Conservation (phyloP, 805 yeast genomes). For the Debaryomyces prosopidis region DNA sequence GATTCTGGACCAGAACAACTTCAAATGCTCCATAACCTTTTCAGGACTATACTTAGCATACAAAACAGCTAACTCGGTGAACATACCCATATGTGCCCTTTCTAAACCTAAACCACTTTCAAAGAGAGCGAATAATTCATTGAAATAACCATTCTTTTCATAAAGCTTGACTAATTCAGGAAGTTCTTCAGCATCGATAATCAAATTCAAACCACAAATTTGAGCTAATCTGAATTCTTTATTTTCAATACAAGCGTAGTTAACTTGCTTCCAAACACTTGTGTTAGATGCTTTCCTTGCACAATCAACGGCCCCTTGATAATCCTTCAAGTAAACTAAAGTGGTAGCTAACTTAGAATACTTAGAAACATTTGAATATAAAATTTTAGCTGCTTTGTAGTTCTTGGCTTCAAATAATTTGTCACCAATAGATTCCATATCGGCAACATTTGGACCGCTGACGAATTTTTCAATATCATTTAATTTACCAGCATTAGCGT, state of each 20-base stretch:
- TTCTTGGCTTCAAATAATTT: slow-evolving; percentile 76
- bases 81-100: slow-evolving; percentile 99
- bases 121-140: slow-evolving; percentile 85
- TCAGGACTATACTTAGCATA: slow-evolving; percentile 90
- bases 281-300: slow-evolving; percentile 96
- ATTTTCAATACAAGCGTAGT: slow-evolving; percentile 93
- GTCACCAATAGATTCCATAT: slow-evolving; percentile 90
- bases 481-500: slow-evolving; percentile 75
- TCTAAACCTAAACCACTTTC: slow-evolving; percentile 96
- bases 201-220: slow-evolving; percentile 95
- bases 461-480: slow-evolving; percentile 83
- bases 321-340: slow-evolving; percentile 85
- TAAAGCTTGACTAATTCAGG: slow-evolving; percentile 85
- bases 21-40: slow-evolving; percentile 93
- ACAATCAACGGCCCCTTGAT: slow-evolving; percentile 96
- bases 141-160: slow-evolving; percentile 88
- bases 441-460: slow-evolving; percentile 88
- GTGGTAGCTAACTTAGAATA: slow-evolving; percentile 97
- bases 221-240: slow-evolving; percentile 96
- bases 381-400: slow-evolving; percentile 89
- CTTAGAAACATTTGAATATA: slow-evolving; percentile 84
- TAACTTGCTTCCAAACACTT: slow-evolving; percentile 95
- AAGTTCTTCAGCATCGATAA: slow-evolving; percentile 96
- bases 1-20: slow-evolving; percentile 96
- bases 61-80: slow-evolving; percentile 89